phyloP scores from a whole-genome alignment of 1,284 basidiomycete genomes.

The Sanghuangporus baumii region DNA sequence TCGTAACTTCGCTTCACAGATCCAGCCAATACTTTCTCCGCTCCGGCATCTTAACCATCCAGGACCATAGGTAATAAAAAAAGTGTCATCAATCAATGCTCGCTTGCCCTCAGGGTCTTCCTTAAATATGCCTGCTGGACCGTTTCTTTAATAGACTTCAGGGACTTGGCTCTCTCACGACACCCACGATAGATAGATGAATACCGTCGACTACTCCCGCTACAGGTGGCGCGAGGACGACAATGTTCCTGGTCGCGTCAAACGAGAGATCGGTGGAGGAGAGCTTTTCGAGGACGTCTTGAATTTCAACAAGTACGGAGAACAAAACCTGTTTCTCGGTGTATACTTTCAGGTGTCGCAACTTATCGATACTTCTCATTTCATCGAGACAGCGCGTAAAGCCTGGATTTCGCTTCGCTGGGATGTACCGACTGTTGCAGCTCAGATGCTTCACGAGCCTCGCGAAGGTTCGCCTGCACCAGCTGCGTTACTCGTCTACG shows the following conservation, averaged over 20 bases:
- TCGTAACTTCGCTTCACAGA: too few species aligned
- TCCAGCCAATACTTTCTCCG: too few species aligned
- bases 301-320: constrained; percentile 10
- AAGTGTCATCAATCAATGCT: too few species aligned
- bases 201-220: neutral
- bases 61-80: too few species aligned
- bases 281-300: constrained; percentile 6
- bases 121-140: too few species aligned
- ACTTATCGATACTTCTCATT: neutral
- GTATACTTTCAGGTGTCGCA: neutral
- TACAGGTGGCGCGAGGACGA: constrained; percentile 8
- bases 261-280: constrained; percentile 6
- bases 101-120: too few species aligned
- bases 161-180: neutral
- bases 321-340: constrained; percentile 3
- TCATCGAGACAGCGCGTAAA: constrained; percentile 2
- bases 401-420: constrained; percentile 19
- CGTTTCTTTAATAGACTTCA: too few species aligned
- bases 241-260: neutral
- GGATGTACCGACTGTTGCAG: constrained; percentile 17
- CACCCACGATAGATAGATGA: neutral
- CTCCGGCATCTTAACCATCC: too few species aligned
- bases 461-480: constrained; percentile 1
- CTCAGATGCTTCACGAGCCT: constrained; percentile 8
- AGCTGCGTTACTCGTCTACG: constrained; percentile 13